Percentiles rank a stretch among this genome's conserved stretches.
phyloP scores from a whole-genome alignment of 768 basidiomycete genomes.

The Mrakia frigida region DNA sequence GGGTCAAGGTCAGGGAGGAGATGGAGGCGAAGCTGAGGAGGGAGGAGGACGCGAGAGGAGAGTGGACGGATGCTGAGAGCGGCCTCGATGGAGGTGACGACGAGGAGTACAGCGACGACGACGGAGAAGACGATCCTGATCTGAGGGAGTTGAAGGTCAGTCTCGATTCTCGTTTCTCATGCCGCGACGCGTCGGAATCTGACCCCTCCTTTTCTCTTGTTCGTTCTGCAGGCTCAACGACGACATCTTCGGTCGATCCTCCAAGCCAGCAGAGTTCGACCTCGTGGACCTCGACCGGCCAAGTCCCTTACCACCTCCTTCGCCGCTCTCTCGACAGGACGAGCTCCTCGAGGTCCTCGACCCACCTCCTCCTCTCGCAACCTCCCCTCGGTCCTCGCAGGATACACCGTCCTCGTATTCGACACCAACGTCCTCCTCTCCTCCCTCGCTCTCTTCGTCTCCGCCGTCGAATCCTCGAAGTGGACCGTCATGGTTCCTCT shows the following conservation, averaged over 20 bases:
- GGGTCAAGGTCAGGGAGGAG: neutral
- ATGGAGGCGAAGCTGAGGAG: neutral
- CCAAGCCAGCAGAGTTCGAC: slow-evolving; percentile 1
- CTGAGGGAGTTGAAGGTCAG: slow-evolving; percentile 74
- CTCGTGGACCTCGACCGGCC: neutral
- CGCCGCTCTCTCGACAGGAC: neutral
- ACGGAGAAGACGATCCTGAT: slow-evolving; percentile 48
- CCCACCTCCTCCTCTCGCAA: neutral
- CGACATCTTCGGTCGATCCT: slow-evolving; percentile 27
- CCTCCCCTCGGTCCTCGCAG: slow-evolving; percentile 57
- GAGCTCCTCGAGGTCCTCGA: slow-evolving; percentile 26
- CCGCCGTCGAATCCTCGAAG: slow-evolving; percentile 67
- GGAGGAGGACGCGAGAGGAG: slow-evolving; percentile 48
- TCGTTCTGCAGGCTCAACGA: slow-evolving; percentile 25
- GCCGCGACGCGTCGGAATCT: neutral
- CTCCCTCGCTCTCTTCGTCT: slow-evolving; percentile 64
- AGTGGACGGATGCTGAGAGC: slow-evolving; percentile 19
- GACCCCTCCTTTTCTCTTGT: neutral
- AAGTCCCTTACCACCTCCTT: slow-evolving; percentile 5
- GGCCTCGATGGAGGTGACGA: slow-evolving; percentile 36
- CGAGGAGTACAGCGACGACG: slow-evolving; percentile 42
- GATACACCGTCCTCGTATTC: slow-evolving; percentile 83
- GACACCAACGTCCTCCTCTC: slow-evolving; percentile 94
- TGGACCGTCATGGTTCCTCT: slow-evolving; percentile 92
- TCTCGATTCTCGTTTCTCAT: slow-evolving; percentile 21